A percentile compares a stretch with the other conserved stretches of the same genome.
Evolutionary conservation across 202 grass and related monocot genomes (phyloP).

Genomic region (Eragrostis tef): DNA sequence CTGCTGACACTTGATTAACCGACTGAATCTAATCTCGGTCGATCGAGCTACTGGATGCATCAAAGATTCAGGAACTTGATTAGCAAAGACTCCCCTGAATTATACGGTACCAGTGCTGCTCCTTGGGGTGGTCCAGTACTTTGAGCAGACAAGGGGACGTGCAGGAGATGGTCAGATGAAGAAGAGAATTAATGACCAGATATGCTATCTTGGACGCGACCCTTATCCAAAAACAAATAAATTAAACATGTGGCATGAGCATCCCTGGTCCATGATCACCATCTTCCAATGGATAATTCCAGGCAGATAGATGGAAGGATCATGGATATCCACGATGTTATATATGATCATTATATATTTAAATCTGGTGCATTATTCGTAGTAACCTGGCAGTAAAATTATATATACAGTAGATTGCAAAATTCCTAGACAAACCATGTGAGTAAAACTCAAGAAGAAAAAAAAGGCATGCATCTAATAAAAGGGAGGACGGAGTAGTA

Average conservation of each 20-base stretch:
- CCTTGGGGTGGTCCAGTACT: conserved; percentile 8
- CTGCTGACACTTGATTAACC: neutral
- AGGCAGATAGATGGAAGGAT: neutral
- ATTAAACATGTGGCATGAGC: neutral
- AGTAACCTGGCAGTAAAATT: no score
- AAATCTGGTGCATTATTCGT: neutral
- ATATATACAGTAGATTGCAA: no score
- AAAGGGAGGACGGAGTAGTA: neutral
- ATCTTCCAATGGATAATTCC: neutral
- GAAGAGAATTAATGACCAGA: conserved; percentile 4
- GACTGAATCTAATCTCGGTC: no score
- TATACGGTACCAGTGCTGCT: neutral
- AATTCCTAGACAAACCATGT: conserved; percentile 8
- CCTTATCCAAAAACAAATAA: conserved; percentile 34
- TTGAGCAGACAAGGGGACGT: conserved; percentile 33
- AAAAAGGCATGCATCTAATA: neutral
- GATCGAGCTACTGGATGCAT: neutral
- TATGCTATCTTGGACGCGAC: neutral
- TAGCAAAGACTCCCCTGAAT: neutral
- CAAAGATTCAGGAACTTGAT: neutral
- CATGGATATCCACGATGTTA: neutral
- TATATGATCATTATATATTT: neutral
- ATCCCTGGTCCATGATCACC: conserved; percentile 13
- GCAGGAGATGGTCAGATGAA: conserved; percentile 7
- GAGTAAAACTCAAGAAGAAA: neutral